Evolutionary conservation across 1,284 basidiomycete genomes (phyloP).

Genomic region (Puccinia polysora): DNA sequence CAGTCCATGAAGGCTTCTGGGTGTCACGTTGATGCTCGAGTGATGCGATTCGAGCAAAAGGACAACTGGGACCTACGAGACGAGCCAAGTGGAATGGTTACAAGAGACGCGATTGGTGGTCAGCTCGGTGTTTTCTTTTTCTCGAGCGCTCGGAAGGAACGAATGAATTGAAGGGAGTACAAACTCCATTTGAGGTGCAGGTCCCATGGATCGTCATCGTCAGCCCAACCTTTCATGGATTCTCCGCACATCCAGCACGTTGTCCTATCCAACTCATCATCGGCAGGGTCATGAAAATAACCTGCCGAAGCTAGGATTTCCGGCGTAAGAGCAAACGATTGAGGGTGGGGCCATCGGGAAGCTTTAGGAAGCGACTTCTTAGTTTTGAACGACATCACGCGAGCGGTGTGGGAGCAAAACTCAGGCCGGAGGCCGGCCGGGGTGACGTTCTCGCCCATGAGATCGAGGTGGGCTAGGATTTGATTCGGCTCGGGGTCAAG

Average conservation of each 20-base stretch:
- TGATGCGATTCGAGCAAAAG: conserved; percentile 24
- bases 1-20: conserved; percentile 22
- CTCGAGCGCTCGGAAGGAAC: no score
- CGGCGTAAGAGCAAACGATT: conserved; percentile 16
- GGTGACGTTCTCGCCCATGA: conserved; percentile 12
- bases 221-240: conserved; percentile 27
- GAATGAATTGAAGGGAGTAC: not conserved
- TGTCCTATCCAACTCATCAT: conserved; percentile 18
- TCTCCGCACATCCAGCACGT: conserved; percentile 40
- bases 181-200: conserved; percentile 21
- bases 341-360: conserved; percentile 27
- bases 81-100: not conserved
- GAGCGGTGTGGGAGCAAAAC: conserved; percentile 30
- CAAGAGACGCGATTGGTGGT: not conserved
- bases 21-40: conserved; percentile 25
- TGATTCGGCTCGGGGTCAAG: no score
- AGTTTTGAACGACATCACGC: conserved; percentile 36
- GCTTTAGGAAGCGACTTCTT: conserved; percentile 33
- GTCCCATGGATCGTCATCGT: conserved; percentile 16
- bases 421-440: not conserved
- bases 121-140: no score
- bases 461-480: no score
- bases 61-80: conserved; percentile 15
- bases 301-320: conserved; percentile 24
- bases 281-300: conserved; percentile 31